phyloP scores from a whole-genome alignment of 169 alveolate species.

The Plasmodium gallinaceum region DNA sequence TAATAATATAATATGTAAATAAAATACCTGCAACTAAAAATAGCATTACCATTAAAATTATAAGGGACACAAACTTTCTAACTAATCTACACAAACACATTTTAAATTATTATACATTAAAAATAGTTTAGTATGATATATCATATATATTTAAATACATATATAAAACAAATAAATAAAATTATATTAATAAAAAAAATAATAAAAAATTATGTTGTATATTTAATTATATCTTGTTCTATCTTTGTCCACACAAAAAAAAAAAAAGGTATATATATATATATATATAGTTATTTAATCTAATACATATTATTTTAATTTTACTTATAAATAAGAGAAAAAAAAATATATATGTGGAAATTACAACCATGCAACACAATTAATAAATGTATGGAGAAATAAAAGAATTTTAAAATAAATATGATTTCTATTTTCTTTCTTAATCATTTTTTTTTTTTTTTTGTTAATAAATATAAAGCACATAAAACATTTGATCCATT shows the following conservation, averaged over 20 bases:
- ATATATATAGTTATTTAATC: too few species aligned
- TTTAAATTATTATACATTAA: slow-evolving; percentile 6
- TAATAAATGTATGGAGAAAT: too few species aligned
- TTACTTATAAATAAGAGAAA: background rate
- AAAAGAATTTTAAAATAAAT: too few species aligned
- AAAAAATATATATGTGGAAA: too few species aligned
- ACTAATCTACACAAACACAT: slow-evolving; percentile 46
- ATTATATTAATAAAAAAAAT: too few species aligned
- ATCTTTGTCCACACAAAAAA: slow-evolving; percentile 1
- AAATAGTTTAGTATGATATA: background rate
- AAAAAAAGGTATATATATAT: background rate
- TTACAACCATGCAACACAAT: too few species aligned
- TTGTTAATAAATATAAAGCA: too few species aligned
- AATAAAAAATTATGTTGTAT: too few species aligned
- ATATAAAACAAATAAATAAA: background rate
- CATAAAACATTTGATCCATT: too few species aligned
- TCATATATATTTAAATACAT: background rate
- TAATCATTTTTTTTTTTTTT: too few species aligned
- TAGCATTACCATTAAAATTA: slow-evolving; percentile 11
- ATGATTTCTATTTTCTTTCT: too few species aligned
- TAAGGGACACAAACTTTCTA: slow-evolving; percentile 28
- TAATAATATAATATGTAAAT: slow-evolving; percentile 16
- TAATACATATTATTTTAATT: background rate
- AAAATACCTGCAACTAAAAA: slow-evolving; percentile 22
- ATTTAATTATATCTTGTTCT: background rate